These are phyloP conservation scores for Elsinoe fawcettii DNA, from an alignment of 2,329 filamentous ascomycete genomes.

Conservation along the genomic window DNA sequence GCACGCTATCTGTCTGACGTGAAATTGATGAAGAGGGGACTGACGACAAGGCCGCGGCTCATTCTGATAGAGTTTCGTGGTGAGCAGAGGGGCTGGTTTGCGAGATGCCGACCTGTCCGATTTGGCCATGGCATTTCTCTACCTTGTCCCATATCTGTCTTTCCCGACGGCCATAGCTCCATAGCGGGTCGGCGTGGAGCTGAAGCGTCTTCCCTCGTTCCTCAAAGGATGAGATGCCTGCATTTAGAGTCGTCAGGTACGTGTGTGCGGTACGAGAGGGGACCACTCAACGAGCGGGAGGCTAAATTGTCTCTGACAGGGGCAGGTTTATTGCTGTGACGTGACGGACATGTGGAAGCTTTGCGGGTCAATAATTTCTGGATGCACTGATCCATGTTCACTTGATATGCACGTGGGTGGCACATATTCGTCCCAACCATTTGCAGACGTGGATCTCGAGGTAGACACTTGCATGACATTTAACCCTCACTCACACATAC, in stretches of 20 bases:
- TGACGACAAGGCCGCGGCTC: slow-evolving; percentile 7
- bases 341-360: background rate
- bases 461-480: too few relatives aligned
- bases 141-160: background rate
- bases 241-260: background rate
- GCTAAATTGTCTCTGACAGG: slow-evolving; percentile 9
- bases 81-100: background rate
- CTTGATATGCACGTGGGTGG: slow-evolving; percentile 9
- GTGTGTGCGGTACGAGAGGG: background rate
- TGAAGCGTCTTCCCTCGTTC: background rate
- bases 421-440: background rate
- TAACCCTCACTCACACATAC: too few relatives aligned
- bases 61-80: background rate
- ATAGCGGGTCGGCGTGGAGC: background rate
- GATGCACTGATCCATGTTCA: background rate
- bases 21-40: slow-evolving; percentile 3
- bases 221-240: background rate
- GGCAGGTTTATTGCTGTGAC: background rate
- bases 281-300: background rate
- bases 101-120: slow-evolving; percentile 2
- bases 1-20: slow-evolving; percentile 12
- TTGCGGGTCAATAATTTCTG: background rate
- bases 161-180: slow-evolving; percentile 1
- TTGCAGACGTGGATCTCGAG: background rate
- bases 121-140: background rate